Percentiles rank a stretch among this genome's conserved stretches.
phyloP scores from a whole-genome alignment of 345 rosid species.

The Gossypium anomalum region DNA sequence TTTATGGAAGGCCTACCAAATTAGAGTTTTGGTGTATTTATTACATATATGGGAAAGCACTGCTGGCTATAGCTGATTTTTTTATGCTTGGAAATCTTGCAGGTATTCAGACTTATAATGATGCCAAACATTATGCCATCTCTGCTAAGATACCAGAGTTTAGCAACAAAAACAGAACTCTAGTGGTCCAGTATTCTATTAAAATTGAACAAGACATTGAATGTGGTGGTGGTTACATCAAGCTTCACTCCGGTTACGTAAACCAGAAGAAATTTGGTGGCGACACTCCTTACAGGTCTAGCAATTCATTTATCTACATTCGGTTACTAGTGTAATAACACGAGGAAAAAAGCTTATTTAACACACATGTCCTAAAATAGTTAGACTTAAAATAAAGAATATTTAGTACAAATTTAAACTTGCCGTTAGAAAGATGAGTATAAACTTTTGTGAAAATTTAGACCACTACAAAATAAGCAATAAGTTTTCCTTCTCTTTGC shows the following conservation, averaged over 20 bases:
- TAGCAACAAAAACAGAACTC: slow-evolving; percentile 79
- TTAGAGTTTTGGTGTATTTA: background rate
- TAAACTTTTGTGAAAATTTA: no score
- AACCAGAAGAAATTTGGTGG: slow-evolving; percentile 98
- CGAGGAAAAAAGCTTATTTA: no score
- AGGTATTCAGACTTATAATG: slow-evolving; percentile 86
- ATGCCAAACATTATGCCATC: slow-evolving; percentile 80
- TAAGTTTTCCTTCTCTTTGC: no score
- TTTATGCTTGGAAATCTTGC: slow-evolving; percentile 14
- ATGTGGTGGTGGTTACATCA: slow-evolving; percentile 95
- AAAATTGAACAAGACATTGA: slow-evolving; percentile 89
- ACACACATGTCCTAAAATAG: no score
- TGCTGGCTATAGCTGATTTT: slow-evolving; percentile 7
- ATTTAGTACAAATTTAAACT: no score
- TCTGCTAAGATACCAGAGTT: slow-evolving; percentile 90
- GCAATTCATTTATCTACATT: background rate
- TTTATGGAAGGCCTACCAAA: background rate
- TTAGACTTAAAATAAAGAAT: no score
- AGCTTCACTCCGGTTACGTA: slow-evolving; percentile 89
- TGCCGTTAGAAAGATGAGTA: no score
- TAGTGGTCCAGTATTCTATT: slow-evolving; percentile 81
- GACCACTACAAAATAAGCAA: no score
- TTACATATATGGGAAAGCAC: background rate
- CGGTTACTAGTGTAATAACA: no score
- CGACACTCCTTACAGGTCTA: slow-evolving; percentile 92